Conservation (phyloP, 306 rosid genomes). For the Mimosa pudica region DNA sequence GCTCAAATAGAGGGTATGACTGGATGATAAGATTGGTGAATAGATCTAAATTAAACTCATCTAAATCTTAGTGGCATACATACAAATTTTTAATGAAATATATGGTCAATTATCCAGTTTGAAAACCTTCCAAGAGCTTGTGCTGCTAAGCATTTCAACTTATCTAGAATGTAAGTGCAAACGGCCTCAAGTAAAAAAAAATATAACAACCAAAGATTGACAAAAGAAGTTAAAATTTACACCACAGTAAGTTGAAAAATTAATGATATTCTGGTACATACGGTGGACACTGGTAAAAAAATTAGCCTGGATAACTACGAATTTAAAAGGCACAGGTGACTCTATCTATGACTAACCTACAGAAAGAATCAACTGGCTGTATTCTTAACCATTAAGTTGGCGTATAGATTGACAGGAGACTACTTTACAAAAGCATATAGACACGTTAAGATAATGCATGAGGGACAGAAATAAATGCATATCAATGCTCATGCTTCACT, state of each 20-base stretch:
- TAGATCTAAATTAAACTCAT: not conserved
- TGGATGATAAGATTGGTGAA: not conserved
- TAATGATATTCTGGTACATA: constrained; percentile 25
- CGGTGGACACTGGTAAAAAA: constrained; percentile 45
- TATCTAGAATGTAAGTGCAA: not conserved
- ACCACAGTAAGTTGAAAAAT: constrained; percentile 22
- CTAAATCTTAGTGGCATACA: not conserved
- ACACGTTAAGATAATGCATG: constrained; percentile 43
- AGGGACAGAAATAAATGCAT: constrained; percentile 19
- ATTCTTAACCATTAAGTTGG: constrained; percentile 35
- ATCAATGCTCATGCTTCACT: constrained; percentile 80
- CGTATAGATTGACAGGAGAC: constrained; percentile 38
- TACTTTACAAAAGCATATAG: constrained; percentile 72
- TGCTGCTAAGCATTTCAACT: not conserved
- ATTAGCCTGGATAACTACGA: constrained; percentile 46
- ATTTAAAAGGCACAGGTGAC: constrained; percentile 39
- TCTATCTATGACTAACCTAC: constrained; percentile 49
- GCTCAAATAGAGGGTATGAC: not conserved
- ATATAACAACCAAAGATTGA: constrained; percentile 18
- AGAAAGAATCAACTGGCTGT: constrained; percentile 41
- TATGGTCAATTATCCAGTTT: not conserved
- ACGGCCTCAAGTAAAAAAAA: constrained; percentile 1
- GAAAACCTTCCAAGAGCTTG: not conserved
- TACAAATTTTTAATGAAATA: not conserved
- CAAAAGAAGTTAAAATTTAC: constrained; percentile 16